Percentiles rank a stretch among this genome's conserved stretches.
phyloP scores from a whole-genome alignment of 2,329 filamentous ascomycete genomes.

The Neocatenulostroma microsporum region DNA sequence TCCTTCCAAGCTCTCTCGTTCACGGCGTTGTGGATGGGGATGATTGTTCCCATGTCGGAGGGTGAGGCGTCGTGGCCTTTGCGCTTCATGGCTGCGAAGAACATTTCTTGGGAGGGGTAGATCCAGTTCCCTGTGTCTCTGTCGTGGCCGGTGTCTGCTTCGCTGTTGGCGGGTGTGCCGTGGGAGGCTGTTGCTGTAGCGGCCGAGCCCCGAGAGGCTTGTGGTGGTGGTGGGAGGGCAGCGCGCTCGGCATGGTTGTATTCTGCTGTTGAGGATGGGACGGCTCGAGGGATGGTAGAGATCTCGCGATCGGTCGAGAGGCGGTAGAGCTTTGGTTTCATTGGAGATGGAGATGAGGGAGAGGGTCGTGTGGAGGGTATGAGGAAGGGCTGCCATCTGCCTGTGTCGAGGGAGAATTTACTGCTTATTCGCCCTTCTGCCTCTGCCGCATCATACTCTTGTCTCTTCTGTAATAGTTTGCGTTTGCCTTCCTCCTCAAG shows the following conservation, averaged over 20 bases:
- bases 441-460: background rate
- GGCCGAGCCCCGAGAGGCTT: too few relatives aligned
- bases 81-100: constrained; percentile 92
- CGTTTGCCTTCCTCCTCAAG: too few relatives aligned
- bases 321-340: constrained; percentile 8
- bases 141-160: constrained; percentile 68
- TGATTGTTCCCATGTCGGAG: constrained; percentile 79
- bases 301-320: constrained; percentile 64
- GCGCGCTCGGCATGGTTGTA: constrained; percentile 30
- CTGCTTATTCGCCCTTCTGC: background rate
- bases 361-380: too few relatives aligned
- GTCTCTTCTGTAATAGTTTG: too few relatives aligned
- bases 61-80: constrained; percentile 69
- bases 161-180: constrained; percentile 57
- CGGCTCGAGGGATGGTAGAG: constrained; percentile 60
- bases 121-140: constrained; percentile 79
- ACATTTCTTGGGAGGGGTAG: constrained; percentile 94
- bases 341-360: background rate
- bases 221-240: too few relatives aligned
- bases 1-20: constrained; percentile 95
- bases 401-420: constrained; percentile 21
- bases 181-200: constrained; percentile 8
- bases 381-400: constrained; percentile 13
- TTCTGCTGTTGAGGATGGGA: constrained; percentile 13
- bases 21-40: constrained; percentile 96